Evolutionary conservation across 2,329 filamentous ascomycete genomes (phyloP), one percentile per base, ranked within the genome.

Genomic region (Xylariaceae sp.): DNA sequence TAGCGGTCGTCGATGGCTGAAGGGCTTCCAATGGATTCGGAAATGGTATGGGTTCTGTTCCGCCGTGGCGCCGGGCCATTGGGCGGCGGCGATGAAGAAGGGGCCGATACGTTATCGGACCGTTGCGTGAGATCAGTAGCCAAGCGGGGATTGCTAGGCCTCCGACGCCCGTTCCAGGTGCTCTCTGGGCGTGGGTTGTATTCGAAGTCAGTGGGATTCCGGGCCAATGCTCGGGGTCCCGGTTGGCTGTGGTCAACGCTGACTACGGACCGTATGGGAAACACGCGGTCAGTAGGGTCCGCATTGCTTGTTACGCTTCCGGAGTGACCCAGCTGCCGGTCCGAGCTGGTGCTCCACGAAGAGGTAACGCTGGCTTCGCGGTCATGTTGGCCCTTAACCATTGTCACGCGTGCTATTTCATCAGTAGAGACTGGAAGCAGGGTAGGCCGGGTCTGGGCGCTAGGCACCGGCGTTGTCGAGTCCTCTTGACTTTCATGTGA

Each of bases 211-310:
- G 58, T 62, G 5, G 67, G 60, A 53, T 62, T 75, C 71, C 69
- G 62, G 2, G 54, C 39, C 15, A 53, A 44, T 5, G 50, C 48
- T 49, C 55, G 56, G 4, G 60, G 57, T 7, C 51, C 76, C 70
- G 52, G 64, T 59, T 57, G 67, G 51, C 57, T 66, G 54, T 54
- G 80, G 58, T 88, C 83, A 38, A 91, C 81, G 6, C 82, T 87
- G 19, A 92, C 75, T 39, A 89, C 84, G n/a, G 87, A 90, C 43
- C 87, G 81, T 31, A 92, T 87, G n/a, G 88, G 88, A 49, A 88
- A 92, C 5, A 92, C 86, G 47, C 86, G 79, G 60, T 91, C 77
- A 31, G 67, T 65, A 27, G 64, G 62, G 43, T 72, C 69, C 18
- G 63, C 61, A 43, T 57, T 62, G 47, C 55, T 63, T 46, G 58